These are phyloP conservation scores for Leccinum arenicola DNA, from an alignment of 768 basidiomycete genomes.

Conservation along the genomic window DNA sequence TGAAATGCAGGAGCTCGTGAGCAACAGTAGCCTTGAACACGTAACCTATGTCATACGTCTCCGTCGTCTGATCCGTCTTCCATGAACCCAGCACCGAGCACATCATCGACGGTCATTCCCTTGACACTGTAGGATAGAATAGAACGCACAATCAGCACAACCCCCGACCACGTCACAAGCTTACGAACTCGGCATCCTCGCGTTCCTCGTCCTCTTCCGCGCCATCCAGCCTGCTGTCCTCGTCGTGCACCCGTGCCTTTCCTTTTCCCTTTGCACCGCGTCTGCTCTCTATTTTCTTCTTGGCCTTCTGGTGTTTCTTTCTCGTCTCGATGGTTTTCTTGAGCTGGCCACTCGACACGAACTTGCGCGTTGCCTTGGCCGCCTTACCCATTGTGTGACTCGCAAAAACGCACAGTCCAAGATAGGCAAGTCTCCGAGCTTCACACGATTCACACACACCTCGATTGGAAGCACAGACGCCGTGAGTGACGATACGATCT, in stretches of 20 bases:
- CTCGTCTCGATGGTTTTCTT: conserved; percentile 83
- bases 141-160: background rate
- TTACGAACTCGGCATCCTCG: conserved; percentile 13
- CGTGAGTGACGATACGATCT: too few relatives aligned
- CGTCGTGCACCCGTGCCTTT: conserved; percentile 31
- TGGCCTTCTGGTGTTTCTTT: conserved; percentile 74
- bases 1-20: conserved; percentile 3
- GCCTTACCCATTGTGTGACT: conserved; percentile 52
- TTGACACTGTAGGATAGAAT: conserved; percentile 11
- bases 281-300: conserved; percentile 66
- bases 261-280: conserved; percentile 39
- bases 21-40: background rate
- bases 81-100: conserved; percentile 74
- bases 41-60: conserved; percentile 24
- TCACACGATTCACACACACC: too few relatives aligned
- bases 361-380: conserved; percentile 72
- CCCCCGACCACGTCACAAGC: background rate
- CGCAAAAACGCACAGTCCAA: background rate
- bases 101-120: conserved; percentile 73
- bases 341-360: conserved; percentile 83
- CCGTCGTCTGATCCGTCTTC: conserved; percentile 53
- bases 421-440: conserved; percentile 17
- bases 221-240: conserved; percentile 24
- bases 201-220: conserved; percentile 11
- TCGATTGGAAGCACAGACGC: too few relatives aligned